Base-by-base conservation (phyloP, 495 filamentous ascomycete species). In the Cercophora scortea region DNA sequence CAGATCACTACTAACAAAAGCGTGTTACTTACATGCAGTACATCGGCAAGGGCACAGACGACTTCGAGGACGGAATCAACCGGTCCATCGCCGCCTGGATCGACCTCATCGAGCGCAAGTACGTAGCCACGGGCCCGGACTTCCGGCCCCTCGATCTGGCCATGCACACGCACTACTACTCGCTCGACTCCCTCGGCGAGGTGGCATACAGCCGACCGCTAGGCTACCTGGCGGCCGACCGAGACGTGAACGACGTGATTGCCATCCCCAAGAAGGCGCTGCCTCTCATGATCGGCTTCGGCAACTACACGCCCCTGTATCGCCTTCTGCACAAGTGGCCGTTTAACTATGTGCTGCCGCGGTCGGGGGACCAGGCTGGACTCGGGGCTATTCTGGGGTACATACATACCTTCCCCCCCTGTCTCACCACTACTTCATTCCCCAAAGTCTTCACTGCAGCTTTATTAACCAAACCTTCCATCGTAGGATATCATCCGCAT, bases 171-270 rank as follows among this genome's bases (percentile, higher is more conserved):
- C 57, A 62, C 43, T 69, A 60, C 49, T 77, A 81, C 60, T 79
- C 81, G 6, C 79, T 85, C 55, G 86, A 88, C 55, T 73, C 82
- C 2, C 82, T 88, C 50, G 78, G 77, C 10, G 78, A 85, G 55
- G 68, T 87, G 35, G 81, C 78, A 8, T 84, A 84, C 59, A 82
- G 83, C 11, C 66, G 75, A 34, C 73, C 82, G 1, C 74, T 87
- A 17, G 84, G 84, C 12, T 86, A 80, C 57, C 67, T 87, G 3
- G 70, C 77, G 41, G 71, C 70, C 48, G 82, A 81, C 32, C 64
- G 69, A 6, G 85, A 88, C 58, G 69, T 79, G 33, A 71, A 74
- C 38, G 72, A 76, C 19, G 71, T 86, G 8, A 76, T 82, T 42
- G 65, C 75, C 42, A 67, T 69, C 2, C 75, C 81, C 56, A 74